These are phyloP conservation scores for Silene coronaria DNA, from an alignment of 179 eudicot species.

Conservation along the genomic window DNA sequence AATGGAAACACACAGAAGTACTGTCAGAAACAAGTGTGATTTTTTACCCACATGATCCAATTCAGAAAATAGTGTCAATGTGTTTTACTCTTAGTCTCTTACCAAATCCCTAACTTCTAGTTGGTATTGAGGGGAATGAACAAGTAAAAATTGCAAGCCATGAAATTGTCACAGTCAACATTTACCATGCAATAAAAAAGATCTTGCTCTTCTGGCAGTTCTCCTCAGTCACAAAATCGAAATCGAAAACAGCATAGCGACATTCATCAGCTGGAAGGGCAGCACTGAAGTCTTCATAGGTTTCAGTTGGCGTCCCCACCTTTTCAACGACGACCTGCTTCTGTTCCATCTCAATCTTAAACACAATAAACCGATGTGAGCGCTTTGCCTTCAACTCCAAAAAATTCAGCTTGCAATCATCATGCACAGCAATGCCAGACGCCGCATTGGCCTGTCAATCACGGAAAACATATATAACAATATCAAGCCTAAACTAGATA, in stretches of 20 bases:
- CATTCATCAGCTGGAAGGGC: slow-evolving; percentile 65
- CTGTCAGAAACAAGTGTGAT: background rate
- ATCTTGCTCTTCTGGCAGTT: slow-evolving; percentile 71
- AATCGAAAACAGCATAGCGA: slow-evolving; percentile 63
- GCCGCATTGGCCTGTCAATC: slow-evolving; percentile 55
- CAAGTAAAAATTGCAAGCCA: background rate
- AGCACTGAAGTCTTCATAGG: slow-evolving; percentile 50
- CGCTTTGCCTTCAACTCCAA: slow-evolving; percentile 63
- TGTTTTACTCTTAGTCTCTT: too few species aligned
- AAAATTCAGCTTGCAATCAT: slow-evolving; percentile 68
- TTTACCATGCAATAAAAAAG: slow-evolving; percentile 68
- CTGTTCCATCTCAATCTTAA: slow-evolving; percentile 56
- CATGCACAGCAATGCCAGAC: slow-evolving; percentile 73
- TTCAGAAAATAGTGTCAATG: background rate
- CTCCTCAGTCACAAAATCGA: slow-evolving; percentile 58
- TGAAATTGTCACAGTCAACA: background rate
- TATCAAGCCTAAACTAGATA: background rate
- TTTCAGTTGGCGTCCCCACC: slow-evolving; percentile 51
- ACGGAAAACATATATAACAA: background rate
- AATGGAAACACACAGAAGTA: too few species aligned
- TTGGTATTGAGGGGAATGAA: background rate
- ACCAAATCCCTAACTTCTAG: background rate
- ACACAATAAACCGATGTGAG: slow-evolving; percentile 49
- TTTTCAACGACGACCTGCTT: slow-evolving; percentile 65
- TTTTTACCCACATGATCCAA: background rate